Percentiles rank a stretch among this genome's conserved stretches.
phyloP scores from a whole-genome alignment of 441 rosid genomes.

The Populus hybrid region DNA sequence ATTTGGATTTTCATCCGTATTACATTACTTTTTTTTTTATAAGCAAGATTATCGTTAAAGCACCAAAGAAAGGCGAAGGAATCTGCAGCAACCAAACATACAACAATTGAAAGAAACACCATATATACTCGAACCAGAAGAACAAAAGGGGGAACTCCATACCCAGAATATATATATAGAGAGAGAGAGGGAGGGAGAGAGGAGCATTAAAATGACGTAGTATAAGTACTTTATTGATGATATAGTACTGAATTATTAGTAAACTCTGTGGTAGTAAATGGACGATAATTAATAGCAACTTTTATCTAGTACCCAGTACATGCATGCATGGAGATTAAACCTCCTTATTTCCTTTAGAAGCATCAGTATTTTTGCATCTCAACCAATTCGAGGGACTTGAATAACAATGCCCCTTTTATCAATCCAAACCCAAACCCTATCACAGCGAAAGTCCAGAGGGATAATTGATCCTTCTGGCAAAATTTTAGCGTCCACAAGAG shows the following conservation, averaged over 20 bases:
- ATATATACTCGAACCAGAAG: no score
- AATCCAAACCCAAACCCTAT: constrained; percentile 45
- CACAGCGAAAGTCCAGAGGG: constrained; percentile 23
- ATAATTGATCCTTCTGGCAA: constrained; percentile 31
- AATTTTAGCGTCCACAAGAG: constrained; percentile 27
- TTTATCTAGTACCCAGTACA: background rate
- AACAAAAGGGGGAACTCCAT: no score
- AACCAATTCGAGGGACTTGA: constrained; percentile 30
- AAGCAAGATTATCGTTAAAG: no score
- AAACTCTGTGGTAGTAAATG: no score
- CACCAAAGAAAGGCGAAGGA: no score
- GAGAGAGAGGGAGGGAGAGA: no score
- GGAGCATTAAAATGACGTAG: background rate
- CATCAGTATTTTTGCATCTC: background rate
- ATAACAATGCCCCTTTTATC: constrained; percentile 28
- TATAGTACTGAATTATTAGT: background rate
- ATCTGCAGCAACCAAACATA: no score
- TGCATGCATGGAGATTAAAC: background rate
- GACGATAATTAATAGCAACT: no score
- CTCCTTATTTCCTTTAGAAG: background rate
- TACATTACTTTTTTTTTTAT: no score
- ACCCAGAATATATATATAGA: no score
- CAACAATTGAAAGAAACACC: no score
- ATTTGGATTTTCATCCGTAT: no score
- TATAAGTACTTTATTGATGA: background rate